Conservation (phyloP, 495 filamentous ascomycete genomes). For the Talaromyces thailandensis region DNA sequence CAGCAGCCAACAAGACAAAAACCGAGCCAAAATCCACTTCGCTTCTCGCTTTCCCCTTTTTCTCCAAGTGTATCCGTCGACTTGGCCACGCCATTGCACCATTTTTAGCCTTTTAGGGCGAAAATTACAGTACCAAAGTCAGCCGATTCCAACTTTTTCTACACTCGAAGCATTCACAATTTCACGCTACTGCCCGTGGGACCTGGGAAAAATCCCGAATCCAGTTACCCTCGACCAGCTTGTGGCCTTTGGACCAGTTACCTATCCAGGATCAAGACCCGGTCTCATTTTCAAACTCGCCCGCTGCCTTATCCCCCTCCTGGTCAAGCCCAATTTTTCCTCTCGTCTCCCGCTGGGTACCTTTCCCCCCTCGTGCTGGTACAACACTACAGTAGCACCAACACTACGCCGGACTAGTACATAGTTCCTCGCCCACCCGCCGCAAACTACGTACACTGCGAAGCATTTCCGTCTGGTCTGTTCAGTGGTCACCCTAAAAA, state of each 20-base stretch:
- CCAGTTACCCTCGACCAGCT: not conserved
- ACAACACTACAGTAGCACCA: not conserved
- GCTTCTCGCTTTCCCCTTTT: constrained; percentile 14
- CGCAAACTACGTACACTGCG: constrained; percentile 28
- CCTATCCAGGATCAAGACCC: not conserved
- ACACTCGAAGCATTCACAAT: not conserved
- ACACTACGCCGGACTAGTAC: constrained; percentile 1
- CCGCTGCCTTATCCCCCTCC: constrained; percentile 10
- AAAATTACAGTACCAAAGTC: constrained; percentile 12
- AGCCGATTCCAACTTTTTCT: constrained; percentile 8
- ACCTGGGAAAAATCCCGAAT: not conserved
- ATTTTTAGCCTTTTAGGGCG: constrained; percentile 19
- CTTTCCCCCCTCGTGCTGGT: constrained; percentile 25
- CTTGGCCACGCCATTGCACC: constrained; percentile 2
- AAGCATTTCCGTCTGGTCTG: constrained; percentile 29
- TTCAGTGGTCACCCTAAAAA: constrained; percentile 21
- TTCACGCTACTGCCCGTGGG: not conserved
- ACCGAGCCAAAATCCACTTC: constrained; percentile 14
- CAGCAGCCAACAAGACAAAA: not conserved
- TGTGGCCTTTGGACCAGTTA: not conserved
- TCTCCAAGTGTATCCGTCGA: constrained; percentile 11
- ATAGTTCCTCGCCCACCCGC: constrained; percentile 13
- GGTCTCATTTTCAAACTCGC: constrained; percentile 15
- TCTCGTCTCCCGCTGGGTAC: constrained; percentile 3
- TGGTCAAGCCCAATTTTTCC: constrained; percentile 16